phyloP scores from a whole-genome alignment of 257 asterid genomes.

The Lavandula angustifolia region DNA sequence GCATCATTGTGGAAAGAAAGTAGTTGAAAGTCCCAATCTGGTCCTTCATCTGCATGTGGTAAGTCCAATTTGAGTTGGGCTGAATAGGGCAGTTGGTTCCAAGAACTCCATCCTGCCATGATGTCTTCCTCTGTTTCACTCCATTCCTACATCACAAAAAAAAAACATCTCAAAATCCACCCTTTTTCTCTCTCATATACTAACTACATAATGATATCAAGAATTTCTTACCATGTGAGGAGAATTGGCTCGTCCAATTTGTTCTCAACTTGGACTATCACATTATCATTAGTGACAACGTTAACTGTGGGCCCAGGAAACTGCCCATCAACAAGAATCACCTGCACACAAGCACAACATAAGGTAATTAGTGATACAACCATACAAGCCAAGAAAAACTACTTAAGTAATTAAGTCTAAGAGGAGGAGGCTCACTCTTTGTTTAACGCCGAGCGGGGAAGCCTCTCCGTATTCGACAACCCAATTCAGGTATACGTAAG shows the following conservation, averaged over 20 bases:
- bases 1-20: constrained; percentile 70
- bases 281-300: constrained; percentile 68
- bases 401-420: too few relatives aligned
- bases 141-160: constrained; percentile 57
- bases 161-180: not conserved
- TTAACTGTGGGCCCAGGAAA: constrained; percentile 82
- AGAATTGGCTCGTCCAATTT: constrained; percentile 71
- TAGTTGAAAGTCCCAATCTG: constrained; percentile 75
- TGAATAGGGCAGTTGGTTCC: constrained; percentile 93
- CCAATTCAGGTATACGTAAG: constrained; percentile 55
- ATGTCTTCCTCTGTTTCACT: constrained; percentile 62
- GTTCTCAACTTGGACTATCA: constrained; percentile 56
- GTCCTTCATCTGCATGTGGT: constrained; percentile 79
- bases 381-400: too few relatives aligned
- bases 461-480: constrained; percentile 54
- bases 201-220: too few relatives aligned
- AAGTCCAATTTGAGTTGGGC: constrained; percentile 74
- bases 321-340: constrained; percentile 70
- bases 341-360: constrained; percentile 41
- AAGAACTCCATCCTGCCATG: constrained; percentile 93
- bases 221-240: constrained; percentile 59
- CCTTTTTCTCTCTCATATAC: too few relatives aligned
- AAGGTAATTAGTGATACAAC: not conserved
- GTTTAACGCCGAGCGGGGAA: constrained; percentile 70
- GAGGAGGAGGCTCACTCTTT: constrained; percentile 44